Base-by-base conservation (phyloP, 495 filamentous ascomycete species). In the Penicillium robsamsonii region DNA sequence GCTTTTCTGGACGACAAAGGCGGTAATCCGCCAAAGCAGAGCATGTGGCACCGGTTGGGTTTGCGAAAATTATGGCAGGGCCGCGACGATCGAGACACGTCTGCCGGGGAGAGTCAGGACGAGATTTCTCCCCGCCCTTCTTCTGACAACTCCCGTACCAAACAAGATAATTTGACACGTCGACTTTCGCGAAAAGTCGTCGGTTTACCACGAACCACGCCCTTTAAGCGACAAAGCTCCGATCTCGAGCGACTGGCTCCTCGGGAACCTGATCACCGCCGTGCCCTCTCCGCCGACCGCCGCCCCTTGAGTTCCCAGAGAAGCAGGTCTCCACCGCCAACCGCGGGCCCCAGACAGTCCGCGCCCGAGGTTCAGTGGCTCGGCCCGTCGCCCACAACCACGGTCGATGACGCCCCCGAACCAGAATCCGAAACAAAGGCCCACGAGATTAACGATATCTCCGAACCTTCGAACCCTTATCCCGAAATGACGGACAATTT, bases 211-310 rank as follows among this genome's bases (percentile, higher is more conserved):
- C 81, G 89, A 52, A 74, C 85, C 11, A 79, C 84, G 49, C 92
- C 89, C 4, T 90, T 92, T 70, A 87, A 85, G 69, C 81, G 91
- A 62, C 90, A 92, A 64, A 83, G 87, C 63, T 90, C 89, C 24
- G 92, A 96, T 69, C 79, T 90, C 58, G 85, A 92, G 59, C 85
- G 81, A 55, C 77, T 95, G 25, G 79, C 85, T 46, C 85, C 88
- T 25, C 70, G 82, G 27, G 75, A 84, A 7, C 80, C 82, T 11
- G 81, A 83, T 20, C 89, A 91, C 64, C 83, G 88, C 60, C 84
- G 93, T 60, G 82, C 89, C 24, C 76, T 84, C 22, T 95, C 91
- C 4, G 81, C 85, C 58, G 89, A 91, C 71, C 84, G 87, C 56
- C 65, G 80, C 56, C 72, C 78, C 31, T 56, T 78, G 53, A 81